Evolutionary conservation across 495 filamentous ascomycete species (phyloP).

Genomic region (Bombardia bombarda): DNA sequence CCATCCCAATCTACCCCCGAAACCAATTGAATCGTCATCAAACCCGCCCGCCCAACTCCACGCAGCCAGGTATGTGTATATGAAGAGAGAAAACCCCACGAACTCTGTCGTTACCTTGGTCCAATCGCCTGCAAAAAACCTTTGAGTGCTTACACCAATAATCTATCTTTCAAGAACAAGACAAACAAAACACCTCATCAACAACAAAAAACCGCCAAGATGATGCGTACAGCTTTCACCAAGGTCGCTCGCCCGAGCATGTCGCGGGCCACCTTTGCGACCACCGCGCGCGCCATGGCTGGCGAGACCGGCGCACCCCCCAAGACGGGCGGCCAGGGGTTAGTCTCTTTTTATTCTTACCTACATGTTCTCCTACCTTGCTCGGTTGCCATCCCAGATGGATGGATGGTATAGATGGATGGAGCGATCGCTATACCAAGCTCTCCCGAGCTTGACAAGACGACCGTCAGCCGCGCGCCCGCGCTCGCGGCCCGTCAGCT

Average conservation of each 20-base stretch:
- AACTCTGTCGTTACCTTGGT: too few relatives aligned
- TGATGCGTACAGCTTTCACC: conserved; percentile 60
- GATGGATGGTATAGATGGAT: too few relatives aligned
- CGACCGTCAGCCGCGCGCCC: too few relatives aligned
- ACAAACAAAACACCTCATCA: neutral
- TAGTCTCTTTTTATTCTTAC: conserved; percentile 20
- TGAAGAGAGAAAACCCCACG: neutral
- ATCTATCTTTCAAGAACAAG: neutral
- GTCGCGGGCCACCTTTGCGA: conserved; percentile 52
- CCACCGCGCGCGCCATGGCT: conserved; percentile 51
- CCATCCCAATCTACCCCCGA: conserved; percentile 1
- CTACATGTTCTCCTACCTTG: too few relatives aligned
- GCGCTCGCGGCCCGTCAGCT: too few relatives aligned
- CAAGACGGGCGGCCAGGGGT: conserved; percentile 35
- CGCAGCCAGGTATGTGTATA: neutral
- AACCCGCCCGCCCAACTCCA: neutral
- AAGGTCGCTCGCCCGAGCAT: conserved; percentile 45
- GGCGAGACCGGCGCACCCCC: conserved; percentile 63
- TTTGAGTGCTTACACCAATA: neutral
- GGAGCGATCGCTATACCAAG: too few relatives aligned
- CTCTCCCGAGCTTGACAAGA: too few relatives aligned
- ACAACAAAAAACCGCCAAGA: conserved; percentile 24
- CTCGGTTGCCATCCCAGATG: too few relatives aligned
- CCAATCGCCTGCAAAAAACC: too few relatives aligned
- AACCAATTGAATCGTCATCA: conserved; percentile 8